Percentiles rank a stretch among this genome's conserved stretches.
phyloP scores from a whole-genome alignment of 1,284 basidiomycete genomes.

The Somion occarium region DNA sequence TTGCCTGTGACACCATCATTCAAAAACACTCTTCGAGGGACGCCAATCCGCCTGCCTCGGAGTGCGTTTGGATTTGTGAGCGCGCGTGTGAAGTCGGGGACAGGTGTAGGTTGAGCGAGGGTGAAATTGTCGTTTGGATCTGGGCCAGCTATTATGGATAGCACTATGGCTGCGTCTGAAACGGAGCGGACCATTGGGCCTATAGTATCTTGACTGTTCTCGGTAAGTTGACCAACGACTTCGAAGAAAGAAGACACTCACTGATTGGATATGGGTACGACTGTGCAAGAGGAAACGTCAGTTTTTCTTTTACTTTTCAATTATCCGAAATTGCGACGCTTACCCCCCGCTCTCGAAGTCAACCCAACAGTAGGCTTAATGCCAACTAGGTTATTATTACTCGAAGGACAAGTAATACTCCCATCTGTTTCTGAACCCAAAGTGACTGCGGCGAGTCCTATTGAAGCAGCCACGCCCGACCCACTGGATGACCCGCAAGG shows the following conservation, averaged over 20 bases:
- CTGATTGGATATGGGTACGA: conserved; percentile 56
- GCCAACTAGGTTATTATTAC: conserved; percentile 38
- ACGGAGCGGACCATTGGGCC: conserved; percentile 59
- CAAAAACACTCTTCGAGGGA: conserved; percentile 30
- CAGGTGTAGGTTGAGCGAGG: conserved; percentile 44
- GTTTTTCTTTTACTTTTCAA: neutral
- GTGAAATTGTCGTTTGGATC: conserved; percentile 61
- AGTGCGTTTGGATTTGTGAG: conserved; percentile 45
- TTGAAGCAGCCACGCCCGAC: conserved; percentile 53
- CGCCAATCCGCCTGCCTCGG: conserved; percentile 54
- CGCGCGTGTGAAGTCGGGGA: conserved; percentile 54
- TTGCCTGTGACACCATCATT: conserved; percentile 38
- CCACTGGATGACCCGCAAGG: conserved; percentile 62
- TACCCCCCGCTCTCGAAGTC: conserved; percentile 40
- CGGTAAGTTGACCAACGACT: neutral
- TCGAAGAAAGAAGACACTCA: neutral
- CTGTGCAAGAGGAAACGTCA: too few species aligned
- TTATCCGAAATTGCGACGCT: neutral
- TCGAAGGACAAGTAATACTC: conserved; percentile 44
- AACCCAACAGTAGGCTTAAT: conserved; percentile 45
- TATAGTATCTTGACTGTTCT: conserved; percentile 48
- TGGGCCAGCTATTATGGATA: conserved; percentile 55
- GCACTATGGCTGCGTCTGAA: conserved; percentile 54
- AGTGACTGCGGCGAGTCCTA: conserved; percentile 51
- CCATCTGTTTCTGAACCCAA: conserved; percentile 62